Evolutionary conservation across 768 basidiomycete species (phyloP), one percentile per base, ranked within the genome.

Genomic region (Clitopilus hobsonii): DNA sequence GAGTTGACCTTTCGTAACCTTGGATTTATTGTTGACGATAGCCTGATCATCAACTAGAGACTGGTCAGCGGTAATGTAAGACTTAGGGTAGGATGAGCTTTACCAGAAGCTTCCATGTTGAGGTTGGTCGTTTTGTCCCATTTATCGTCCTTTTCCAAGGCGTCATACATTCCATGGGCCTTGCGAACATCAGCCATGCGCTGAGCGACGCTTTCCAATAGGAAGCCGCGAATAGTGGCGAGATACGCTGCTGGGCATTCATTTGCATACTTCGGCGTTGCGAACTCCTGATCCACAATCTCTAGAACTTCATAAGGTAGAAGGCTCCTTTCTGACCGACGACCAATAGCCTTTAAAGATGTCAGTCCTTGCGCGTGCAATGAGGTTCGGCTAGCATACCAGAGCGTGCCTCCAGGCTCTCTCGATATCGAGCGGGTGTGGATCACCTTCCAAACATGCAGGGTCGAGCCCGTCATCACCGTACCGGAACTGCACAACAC

Each of bases 391-490:
- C 16, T 45, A 45, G n/a, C 41, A 3, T 4, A 91, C 93, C 64
- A 77, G 76, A 54, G 93, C 88, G 72, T 97, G 94, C 30, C 72
- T 83, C 88, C 95, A 91, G 24, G 91, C 87, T 50, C 97, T 81
- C 48, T 84, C 79, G 58, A 94, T 89, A 60, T 97, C 95, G 54
- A 98, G 82, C 1, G 97, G 97, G 60, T 91, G 89, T 7, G 91
- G 91, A 61, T 98, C 97, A 30, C 94, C 95, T 71, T 98, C 97
- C 25, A 98, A 78, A 63, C 91, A 94, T 47, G 94, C 95, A 1
- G 97, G 97, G 68, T 99, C 97, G 28, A 99, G 78, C 51, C 94
- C 95, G 66, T 99, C 97, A 63, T 97, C 95, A 27, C 97, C 97
- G 61, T 97, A 99, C 26, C 80, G 79, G 74, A 99, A 99, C 65